These are phyloP conservation scores for Stachybotrys elegans DNA, from an alignment of 2,329 filamentous ascomycete genomes.

Conservation along the genomic window DNA sequence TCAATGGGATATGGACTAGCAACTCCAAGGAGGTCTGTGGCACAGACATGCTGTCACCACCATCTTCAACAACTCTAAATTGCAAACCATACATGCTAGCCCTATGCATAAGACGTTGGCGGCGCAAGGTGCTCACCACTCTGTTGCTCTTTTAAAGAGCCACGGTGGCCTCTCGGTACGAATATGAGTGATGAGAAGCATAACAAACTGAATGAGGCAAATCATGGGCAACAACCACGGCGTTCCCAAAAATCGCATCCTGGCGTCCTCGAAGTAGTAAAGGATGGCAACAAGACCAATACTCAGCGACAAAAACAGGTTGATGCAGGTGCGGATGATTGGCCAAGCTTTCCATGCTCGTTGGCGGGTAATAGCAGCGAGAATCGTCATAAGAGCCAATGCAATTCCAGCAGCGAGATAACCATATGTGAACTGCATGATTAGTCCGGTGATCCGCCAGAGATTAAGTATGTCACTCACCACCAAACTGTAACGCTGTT, in stretches of 20 bases:
- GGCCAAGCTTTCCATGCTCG: conserved; percentile 26
- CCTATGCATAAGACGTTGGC: too few species aligned
- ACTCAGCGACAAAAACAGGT: conserved; percentile 22
- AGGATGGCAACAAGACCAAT: conserved; percentile 21
- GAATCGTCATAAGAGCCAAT: conserved; percentile 24
- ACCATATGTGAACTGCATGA: conserved; percentile 25
- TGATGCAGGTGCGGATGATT: conserved; percentile 22
- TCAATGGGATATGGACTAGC: too few species aligned
- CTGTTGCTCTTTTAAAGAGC: conserved; percentile 13
- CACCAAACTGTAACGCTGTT: conserved; percentile 22
- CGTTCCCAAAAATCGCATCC: conserved; percentile 16
- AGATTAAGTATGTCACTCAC: conserved; percentile 12
- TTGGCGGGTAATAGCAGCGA: conserved; percentile 24
- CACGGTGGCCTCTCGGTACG: conserved; percentile 16
- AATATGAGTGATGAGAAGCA: conserved; percentile 28
- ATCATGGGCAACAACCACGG: conserved; percentile 29
- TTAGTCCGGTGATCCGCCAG: neutral
- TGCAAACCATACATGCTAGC: too few species aligned
- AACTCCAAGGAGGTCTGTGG: too few species aligned
- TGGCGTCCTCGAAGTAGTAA: conserved; percentile 12
- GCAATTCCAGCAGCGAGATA: conserved; percentile 26
- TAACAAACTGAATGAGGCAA: conserved; percentile 25
- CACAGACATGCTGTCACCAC: too few species aligned
- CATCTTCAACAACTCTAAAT: too few species aligned
- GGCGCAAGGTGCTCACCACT: conserved; percentile 13